These are phyloP conservation scores for Nakaseomyces glabratus DNA, from an alignment of 1,139 yeast species.

Conservation along the genomic window DNA sequence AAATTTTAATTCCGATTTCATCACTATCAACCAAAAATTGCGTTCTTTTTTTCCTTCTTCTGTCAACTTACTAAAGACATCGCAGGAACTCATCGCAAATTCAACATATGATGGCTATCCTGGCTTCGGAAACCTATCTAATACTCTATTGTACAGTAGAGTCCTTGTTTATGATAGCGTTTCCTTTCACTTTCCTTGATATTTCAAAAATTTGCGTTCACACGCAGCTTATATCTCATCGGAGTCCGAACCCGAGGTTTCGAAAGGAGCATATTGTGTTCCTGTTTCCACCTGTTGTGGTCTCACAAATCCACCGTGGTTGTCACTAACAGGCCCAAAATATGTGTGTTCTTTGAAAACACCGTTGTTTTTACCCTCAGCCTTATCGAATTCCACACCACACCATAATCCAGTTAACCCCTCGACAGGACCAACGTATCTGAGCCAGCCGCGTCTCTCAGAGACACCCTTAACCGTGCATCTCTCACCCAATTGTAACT, in stretches of 20 bases:
- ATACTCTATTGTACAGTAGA: no score
- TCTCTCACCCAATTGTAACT: background rate
- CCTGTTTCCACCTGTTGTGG: slow-evolving; percentile 29
- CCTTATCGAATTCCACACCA: slow-evolving; percentile 67
- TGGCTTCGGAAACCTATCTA: no score
- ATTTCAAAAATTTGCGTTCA: no score
- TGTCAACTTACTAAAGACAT: no score
- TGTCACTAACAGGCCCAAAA: slow-evolving; percentile 45
- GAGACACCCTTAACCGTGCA: slow-evolving; percentile 8
- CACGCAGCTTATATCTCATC: slow-evolving; percentile 4
- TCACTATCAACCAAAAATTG: no score
- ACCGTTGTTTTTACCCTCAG: slow-evolving; percentile 79
- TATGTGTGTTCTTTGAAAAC: slow-evolving; percentile 54
- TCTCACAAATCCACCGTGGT: slow-evolving; percentile 58
- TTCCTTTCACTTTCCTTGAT: no score
- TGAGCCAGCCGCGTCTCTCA: slow-evolving; percentile 55
- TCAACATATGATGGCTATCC: no score
- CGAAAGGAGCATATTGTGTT: slow-evolving; percentile 18
- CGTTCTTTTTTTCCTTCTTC: no score
- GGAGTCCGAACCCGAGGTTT: no score
- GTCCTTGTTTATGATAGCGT: no score
- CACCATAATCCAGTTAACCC: slow-evolving; percentile 54
- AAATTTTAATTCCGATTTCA: no score
- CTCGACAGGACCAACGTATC: slow-evolving; percentile 58
- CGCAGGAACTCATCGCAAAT: no score